These are phyloP conservation scores for Secale cereale DNA, from an alignment of 176 grass and related monocot species.

Conservation along the genomic window DNA sequence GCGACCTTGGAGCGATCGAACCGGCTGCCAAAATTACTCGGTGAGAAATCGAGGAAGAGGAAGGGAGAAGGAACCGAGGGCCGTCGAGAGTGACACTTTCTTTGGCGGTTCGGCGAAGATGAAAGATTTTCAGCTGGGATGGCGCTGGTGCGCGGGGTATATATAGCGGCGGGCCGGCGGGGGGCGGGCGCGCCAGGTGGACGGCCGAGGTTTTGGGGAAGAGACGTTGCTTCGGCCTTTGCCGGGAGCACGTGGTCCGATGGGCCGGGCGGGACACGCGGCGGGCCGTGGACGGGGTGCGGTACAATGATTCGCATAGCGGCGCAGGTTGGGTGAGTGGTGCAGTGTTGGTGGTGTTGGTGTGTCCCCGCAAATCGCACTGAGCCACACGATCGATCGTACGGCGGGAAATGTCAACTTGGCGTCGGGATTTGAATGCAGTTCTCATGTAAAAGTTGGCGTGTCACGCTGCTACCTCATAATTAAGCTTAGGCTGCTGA, in stretches of 20 bases:
- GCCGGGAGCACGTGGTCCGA: neutral
- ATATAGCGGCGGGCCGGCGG: neutral
- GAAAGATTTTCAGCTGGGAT: neutral
- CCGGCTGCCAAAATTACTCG: neutral
- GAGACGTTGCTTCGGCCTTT: neutral
- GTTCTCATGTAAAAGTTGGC: no score
- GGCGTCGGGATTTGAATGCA: no score
- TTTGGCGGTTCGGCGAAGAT: neutral
- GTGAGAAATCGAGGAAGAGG: neutral
- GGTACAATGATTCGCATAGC: slow-evolving; percentile 14
- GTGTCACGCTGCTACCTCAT: no score
- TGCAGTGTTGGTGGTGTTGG: neutral
- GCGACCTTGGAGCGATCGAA: neutral
- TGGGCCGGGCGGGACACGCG: neutral
- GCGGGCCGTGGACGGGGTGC: neutral
- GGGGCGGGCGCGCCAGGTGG: slow-evolving; percentile 27
- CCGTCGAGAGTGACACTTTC: neutral
- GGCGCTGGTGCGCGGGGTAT: neutral
- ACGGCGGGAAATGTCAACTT: neutral
- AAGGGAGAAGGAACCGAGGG: neutral
- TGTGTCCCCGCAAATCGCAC: neutral
- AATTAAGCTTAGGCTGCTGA: no score
- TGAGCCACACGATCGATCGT: neutral
- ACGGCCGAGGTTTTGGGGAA: neutral
- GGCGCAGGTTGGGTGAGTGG: neutral